Evolutionary conservation across 768 basidiomycete genomes (phyloP).

Genomic region (Mycena galopus): DNA sequence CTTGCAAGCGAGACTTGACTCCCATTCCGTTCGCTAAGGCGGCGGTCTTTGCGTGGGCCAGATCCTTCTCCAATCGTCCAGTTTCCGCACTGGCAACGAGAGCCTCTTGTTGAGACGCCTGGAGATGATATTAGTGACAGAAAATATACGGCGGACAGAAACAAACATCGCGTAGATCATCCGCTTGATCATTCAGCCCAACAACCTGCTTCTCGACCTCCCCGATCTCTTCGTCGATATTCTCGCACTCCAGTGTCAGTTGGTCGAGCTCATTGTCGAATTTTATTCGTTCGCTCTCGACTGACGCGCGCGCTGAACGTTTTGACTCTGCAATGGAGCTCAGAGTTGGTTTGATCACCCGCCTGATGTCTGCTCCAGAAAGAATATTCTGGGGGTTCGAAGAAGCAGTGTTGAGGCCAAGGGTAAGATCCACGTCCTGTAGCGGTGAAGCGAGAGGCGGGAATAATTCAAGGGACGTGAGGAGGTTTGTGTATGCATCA

Average conservation of each 20-base stretch:
- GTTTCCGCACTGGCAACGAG: constrained; percentile 76
- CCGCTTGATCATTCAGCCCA: constrained; percentile 79
- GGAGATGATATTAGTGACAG: constrained; percentile 13
- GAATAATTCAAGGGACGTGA: constrained; percentile 82
- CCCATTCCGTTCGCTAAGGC: constrained; percentile 87
- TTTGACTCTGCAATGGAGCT: constrained; percentile 79
- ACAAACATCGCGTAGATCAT: constrained; percentile 84
- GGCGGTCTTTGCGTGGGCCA: constrained; percentile 80
- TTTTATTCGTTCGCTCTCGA: constrained; percentile 84
- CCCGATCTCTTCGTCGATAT: constrained; percentile 81
- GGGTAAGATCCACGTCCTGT: constrained; percentile 78
- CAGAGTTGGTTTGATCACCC: constrained; percentile 82
- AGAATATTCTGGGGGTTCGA: constrained; percentile 79
- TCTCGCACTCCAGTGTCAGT: constrained; percentile 81
- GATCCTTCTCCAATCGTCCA: constrained; percentile 74
- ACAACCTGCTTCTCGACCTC: constrained; percentile 82
- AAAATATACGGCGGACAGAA: neutral
- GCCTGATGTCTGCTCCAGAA: constrained; percentile 76
- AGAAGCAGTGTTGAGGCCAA: constrained; percentile 86
- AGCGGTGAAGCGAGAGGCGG: constrained; percentile 80
- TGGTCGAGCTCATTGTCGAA: constrained; percentile 89
- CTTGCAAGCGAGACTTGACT: constrained; percentile 82
- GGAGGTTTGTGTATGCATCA: constrained; percentile 81
- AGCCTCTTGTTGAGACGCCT: constrained; percentile 87
- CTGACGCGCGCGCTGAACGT: constrained; percentile 72